Base-by-base conservation (phyloP, 108 stramenopile species). In the Stephanodiscus triporus region DNA sequence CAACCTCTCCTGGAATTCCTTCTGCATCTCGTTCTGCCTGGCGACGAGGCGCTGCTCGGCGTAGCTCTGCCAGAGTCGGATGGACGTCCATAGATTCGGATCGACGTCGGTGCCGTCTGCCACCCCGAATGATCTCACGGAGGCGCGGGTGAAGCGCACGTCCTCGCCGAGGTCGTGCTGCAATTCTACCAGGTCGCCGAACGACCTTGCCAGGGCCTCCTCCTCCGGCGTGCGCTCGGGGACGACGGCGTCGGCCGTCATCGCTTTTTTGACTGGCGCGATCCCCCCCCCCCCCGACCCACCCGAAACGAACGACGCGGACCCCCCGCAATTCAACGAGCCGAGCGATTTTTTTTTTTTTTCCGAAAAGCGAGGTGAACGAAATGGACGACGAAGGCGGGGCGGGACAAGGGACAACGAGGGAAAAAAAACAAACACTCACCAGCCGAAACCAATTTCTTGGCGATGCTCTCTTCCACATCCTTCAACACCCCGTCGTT, bases 21-120 rank as follows among this genome's bases (percentile, higher is more conserved):
- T 74, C 80, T 95, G 91, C 81, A 95, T 78, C 57, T 91, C 88
- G 71, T 90, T 90, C 63, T 90, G 89, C 10, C 86, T 65, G 37
- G 87, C 87, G 68, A 90, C 77, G 20, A 91, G 81, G 32, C 94
- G 80, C 58, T 91, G 89, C 27, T 92, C 91, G 37, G 84, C 85
- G 75, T 89, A 95, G 42, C 77, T 85, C 62, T 95, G 91, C 94
- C 94, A 95, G 14, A 95, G 78, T 14, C 88, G 85, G 58, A 95
- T 86, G 24, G 91, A 89, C 37, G 85, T 86, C 91, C 94, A 95
- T 9, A 95, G 74, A 14, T 88, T 83, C 4, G 79, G 75, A 59
- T 89, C 88, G 14, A 72, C 58, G 9, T 86, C 89, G 22, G 87
- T 67, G 29, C 91, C 93, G 6, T 77, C 77, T 34, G 83, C 81